Conservation (phyloP, 306 rosid species). For the Vicia faba region DNA sequence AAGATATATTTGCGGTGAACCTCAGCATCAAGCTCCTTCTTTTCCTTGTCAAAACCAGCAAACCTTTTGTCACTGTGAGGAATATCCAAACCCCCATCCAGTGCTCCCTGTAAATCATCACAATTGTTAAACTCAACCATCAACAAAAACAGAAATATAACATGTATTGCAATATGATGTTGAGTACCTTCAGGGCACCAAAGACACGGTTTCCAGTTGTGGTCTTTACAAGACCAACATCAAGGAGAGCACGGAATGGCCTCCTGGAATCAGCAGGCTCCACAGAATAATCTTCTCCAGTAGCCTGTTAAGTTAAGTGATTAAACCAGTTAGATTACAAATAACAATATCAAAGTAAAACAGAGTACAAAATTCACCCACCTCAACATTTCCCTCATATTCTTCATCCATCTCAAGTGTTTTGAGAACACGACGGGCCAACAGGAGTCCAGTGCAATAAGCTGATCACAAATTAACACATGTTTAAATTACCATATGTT, state of each 20-base stretch:
- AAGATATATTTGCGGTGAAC: constrained; percentile 81
- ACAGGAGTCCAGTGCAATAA: constrained; percentile 87
- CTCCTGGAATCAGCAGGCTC: constrained; percentile 89
- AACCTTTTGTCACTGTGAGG: constrained; percentile 93
- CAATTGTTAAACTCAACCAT: background rate
- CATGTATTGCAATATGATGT: background rate
- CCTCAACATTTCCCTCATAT: constrained; percentile 93
- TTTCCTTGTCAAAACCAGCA: constrained; percentile 74
- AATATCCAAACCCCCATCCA: constrained; percentile 91
- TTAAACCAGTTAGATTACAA: background rate
- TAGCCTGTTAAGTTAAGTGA: constrained; percentile 45
- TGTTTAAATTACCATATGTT: too few relatives aligned
- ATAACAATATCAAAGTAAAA: too few relatives aligned
- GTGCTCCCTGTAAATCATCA: constrained; percentile 63
- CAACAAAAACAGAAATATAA: background rate
- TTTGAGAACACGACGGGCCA: constrained; percentile 83
- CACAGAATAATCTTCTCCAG: constrained; percentile 89
- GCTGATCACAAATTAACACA: constrained; percentile 47
- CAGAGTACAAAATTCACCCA: constrained; percentile 6
- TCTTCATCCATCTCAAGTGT: constrained; percentile 76
- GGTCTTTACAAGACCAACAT: constrained; percentile 80
- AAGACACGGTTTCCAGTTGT: constrained; percentile 91
- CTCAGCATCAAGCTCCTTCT: constrained; percentile 74
- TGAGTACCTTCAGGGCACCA: constrained; percentile 74
- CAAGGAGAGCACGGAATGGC: constrained; percentile 97